Evolutionary conservation across 176 grass and related monocot species (phyloP).

Genomic region (Phyllostachys edulis): DNA sequence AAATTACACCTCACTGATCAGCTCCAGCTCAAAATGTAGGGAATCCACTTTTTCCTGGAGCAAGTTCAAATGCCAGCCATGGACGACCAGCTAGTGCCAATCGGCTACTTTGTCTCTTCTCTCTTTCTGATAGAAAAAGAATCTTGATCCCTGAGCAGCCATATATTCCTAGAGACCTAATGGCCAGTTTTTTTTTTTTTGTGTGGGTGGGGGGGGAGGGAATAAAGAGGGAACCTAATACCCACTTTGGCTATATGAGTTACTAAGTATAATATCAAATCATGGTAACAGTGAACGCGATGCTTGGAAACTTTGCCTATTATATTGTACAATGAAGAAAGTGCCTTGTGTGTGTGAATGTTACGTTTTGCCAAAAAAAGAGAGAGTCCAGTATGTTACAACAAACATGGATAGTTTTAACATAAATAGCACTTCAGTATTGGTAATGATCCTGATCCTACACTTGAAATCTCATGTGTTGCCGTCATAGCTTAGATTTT

Average conservation of each 20-base stretch:
- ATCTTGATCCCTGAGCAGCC: slow-evolving; percentile 35
- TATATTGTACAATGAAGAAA: not conserved
- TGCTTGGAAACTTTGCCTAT: not conserved
- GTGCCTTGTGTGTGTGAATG: not conserved
- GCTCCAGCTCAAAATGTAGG: slow-evolving; percentile 37
- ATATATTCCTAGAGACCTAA: slow-evolving; percentile 56
- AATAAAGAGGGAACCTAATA: slow-evolving; percentile 18
- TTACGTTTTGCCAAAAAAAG: not conserved
- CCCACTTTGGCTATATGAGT: slow-evolving; percentile 27
- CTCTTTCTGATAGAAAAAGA: slow-evolving; percentile 36
- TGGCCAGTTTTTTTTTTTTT: slow-evolving; percentile 8
- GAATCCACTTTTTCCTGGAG: slow-evolving; percentile 63
- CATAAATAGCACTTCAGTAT: not conserved
- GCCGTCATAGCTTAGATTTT: slow-evolving; percentile 6
- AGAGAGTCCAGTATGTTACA: not conserved
- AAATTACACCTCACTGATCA: slow-evolving; percentile 35
- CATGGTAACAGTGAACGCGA: not conserved
- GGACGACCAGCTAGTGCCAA: slow-evolving; percentile 41
- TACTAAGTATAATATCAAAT: not conserved
- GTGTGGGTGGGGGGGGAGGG: too few relatives aligned
- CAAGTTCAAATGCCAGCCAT: slow-evolving; percentile 45
- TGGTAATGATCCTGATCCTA: not conserved
- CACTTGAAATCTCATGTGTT: slow-evolving; percentile 19
- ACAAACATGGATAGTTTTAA: not conserved
- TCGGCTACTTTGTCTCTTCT: slow-evolving; percentile 37